Evolutionary conservation across 495 filamentous ascomycete genomes (phyloP).

Genomic region (Jackrogersella multiformis): DNA sequence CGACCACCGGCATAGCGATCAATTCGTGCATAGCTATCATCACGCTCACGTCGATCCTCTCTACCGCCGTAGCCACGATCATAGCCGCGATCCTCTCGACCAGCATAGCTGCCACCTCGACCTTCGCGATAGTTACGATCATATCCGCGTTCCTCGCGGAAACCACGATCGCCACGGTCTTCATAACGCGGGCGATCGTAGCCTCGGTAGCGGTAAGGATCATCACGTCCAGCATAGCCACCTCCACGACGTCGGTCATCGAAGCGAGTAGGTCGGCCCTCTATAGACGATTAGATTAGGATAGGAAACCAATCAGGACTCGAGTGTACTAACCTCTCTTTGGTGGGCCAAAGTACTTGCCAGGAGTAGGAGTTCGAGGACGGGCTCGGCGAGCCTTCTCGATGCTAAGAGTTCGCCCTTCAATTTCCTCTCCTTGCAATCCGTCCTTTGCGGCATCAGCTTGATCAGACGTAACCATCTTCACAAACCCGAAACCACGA

Average conservation of each 20-base stretch:
- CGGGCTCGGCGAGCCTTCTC: slow-evolving; percentile 97
- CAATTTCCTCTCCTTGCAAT: slow-evolving; percentile 92
- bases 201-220: slow-evolving; percentile 67
- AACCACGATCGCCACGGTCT: slow-evolving; percentile 56
- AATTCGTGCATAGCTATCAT: slow-evolving; percentile 48
- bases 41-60: slow-evolving; percentile 65
- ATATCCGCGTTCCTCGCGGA: slow-evolving; percentile 57
- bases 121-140: slow-evolving; percentile 64
- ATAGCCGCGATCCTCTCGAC: slow-evolving; percentile 47
- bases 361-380: slow-evolving; percentile 94
- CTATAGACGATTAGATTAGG: slow-evolving; percentile 8
- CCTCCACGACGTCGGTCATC: slow-evolving; percentile 62
- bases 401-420: slow-evolving; percentile 95
- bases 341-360: slow-evolving; percentile 98
- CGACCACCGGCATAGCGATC: slow-evolving; percentile 54
- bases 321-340: slow-evolving; percentile 81
- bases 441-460: slow-evolving; percentile 97
- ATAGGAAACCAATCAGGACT: slow-evolving; percentile 9
- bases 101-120: slow-evolving; percentile 61
- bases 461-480: slow-evolving; percentile 93
- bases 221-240: slow-evolving; percentile 63
- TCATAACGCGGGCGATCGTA: slow-evolving; percentile 55
- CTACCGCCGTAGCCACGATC: slow-evolving; percentile 71
- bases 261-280: slow-evolving; percentile 45
- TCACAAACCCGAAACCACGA: slow-evolving; percentile 99